Conservation (phyloP, 1,284 basidiomycete species). For the Moniliella sp. region DNA sequence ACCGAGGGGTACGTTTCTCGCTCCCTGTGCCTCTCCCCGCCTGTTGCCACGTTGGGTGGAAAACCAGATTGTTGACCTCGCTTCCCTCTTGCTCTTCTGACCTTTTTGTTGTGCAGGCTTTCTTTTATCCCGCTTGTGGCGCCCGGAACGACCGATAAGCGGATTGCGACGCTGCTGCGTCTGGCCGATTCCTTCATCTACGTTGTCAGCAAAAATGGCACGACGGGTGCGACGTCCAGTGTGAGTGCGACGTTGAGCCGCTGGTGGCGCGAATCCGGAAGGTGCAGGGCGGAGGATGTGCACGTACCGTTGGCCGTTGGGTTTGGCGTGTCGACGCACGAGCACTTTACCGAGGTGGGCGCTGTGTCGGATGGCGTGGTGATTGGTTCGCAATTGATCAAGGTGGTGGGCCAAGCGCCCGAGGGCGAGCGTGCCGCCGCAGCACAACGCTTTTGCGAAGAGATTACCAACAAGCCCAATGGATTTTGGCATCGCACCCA, state of each 20-base stretch:
- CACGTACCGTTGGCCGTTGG: slow-evolving; percentile 74
- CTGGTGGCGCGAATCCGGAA: slow-evolving; percentile 32
- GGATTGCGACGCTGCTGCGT: slow-evolving; percentile 69
- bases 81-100: background rate
- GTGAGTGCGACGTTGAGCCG: slow-evolving; percentile 36
- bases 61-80: background rate
- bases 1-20: slow-evolving; percentile 46
- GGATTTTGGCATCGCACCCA: no score
- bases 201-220: slow-evolving; percentile 70
- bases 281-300: no score
- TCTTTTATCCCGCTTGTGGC: slow-evolving; percentile 93
- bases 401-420: slow-evolving; percentile 3
- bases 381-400: slow-evolving; percentile 64
- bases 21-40: background rate
- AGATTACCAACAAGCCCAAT: no score
- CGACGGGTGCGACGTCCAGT: slow-evolving; percentile 66
- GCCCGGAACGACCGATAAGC: slow-evolving; percentile 65
- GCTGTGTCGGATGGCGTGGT: slow-evolving; percentile 94
- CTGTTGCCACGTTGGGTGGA: background rate
- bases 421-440: no score
- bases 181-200: slow-evolving; percentile 97
- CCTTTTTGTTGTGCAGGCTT: slow-evolving; percentile 44
- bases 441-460: no score
- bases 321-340: slow-evolving; percentile 74
- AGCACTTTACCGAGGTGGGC: slow-evolving; percentile 61